phyloP scores from a whole-genome alignment of 306 rosid genomes.

The Cucurbita pepo region DNA sequence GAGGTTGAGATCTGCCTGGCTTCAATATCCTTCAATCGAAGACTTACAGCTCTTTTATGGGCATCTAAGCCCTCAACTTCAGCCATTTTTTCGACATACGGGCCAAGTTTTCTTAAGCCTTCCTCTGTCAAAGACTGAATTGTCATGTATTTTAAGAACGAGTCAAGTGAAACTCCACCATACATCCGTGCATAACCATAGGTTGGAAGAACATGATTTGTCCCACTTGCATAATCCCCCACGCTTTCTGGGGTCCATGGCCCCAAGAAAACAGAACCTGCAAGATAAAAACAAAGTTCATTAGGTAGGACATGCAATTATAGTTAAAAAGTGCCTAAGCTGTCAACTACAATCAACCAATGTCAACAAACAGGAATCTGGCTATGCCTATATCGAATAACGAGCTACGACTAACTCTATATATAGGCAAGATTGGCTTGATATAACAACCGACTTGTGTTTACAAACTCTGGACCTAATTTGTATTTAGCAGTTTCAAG shows the following conservation, averaged over 20 bases:
- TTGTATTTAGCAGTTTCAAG: neutral
- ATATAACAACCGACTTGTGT: neutral
- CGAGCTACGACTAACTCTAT: neutral
- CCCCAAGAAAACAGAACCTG: slow-evolving; percentile 92
- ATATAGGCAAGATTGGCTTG: neutral
- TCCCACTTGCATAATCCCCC: slow-evolving; percentile 96
- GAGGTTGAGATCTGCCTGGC: slow-evolving; percentile 41
- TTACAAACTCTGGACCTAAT: neutral
- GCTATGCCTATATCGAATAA: neutral
- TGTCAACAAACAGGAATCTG: neutral
- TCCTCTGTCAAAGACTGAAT: slow-evolving; percentile 92
- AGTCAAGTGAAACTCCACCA: slow-evolving; percentile 86
- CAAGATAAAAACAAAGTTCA: neutral
- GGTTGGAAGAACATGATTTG: slow-evolving; percentile 97
- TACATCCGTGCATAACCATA: slow-evolving; percentile 97
- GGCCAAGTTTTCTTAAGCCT: slow-evolving; percentile 75
- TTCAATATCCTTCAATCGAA: slow-evolving; percentile 79
- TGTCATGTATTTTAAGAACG: slow-evolving; percentile 83
- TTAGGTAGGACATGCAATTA: neutral
- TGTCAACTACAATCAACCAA: neutral
- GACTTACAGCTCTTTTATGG: slow-evolving; percentile 85
- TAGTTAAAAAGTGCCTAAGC: neutral
- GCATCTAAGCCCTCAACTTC: slow-evolving; percentile 91
- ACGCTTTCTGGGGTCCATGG: slow-evolving; percentile 98
- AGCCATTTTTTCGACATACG: slow-evolving; percentile 84